Base-by-base conservation (phyloP, 768 basidiomycete species). In the Panus rudis region DNA sequence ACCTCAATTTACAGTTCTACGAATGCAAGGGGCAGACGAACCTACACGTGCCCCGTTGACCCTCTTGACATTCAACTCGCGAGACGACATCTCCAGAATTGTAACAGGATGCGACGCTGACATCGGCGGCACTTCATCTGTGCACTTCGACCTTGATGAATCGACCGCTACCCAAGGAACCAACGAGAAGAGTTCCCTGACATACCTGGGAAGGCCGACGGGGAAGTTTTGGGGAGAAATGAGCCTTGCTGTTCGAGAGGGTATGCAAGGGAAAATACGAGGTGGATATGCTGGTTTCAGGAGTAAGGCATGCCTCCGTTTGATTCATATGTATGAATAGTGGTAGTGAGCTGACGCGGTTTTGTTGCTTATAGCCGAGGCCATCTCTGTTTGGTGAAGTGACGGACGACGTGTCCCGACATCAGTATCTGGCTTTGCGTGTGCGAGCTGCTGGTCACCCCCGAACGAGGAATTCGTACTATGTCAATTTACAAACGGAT, bases 241-340 rank as follows among this genome's bases (percentile, higher is more conserved):
- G 80, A 65, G 73, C 28, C 68, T 88, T 14, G 71, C 67, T 30
- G 85, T 92, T 2, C 78, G 76, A 37, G 67, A 78, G 2, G 78
- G 76, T n/a, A 62, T 82, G 41, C 75, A 81, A 53, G 76, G 78
- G 1, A 75, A 77, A 52, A 70, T 94, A 27, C 69, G 88, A 37
- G 81, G 82, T 4, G 93, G 93, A 0, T 98, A 94, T 62, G 89
- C 91, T 13, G 93, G 90, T 14, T 89, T 97, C 59, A 69, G 90
- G 50, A 94, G 81, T 58, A 85, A 82, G 70, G 91, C 86, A 43
- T 42, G 67, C n/a, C 39, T 35, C 16, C 21, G 2, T 48, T 11
- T 21, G 19, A n/a, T 17, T 28, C 26, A 20, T 46, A 20, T 38
- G 23, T 21, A 30, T 19, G 8, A 4, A 22, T 25, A 24, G 8